Base-by-base conservation (phyloP, 1,284 basidiomycete species). In the Blastosporella zonata region DNA sequence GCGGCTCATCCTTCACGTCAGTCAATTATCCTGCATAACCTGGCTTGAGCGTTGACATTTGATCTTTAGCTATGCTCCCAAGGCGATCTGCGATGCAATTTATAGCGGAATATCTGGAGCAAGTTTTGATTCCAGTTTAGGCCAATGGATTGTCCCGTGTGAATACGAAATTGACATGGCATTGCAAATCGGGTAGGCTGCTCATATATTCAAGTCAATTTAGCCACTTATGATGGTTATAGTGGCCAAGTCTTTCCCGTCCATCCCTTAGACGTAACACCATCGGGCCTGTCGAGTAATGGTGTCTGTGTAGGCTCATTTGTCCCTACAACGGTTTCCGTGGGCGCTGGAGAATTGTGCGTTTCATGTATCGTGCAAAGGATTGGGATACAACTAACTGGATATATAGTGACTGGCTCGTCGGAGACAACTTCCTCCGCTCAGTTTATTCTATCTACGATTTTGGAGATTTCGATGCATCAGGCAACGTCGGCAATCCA, bases 371-470 rank as follows among this genome's bases (percentile, higher is more conserved):
- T 20, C 18, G 25, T 18, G 39, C 6, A 15, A 31, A 18, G 18
- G 25, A 31, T 3, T 31, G 6, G 29, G 6, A 27, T 9, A 46
- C 37, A 2, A 15, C 31, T 43, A 18, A 50, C 17, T 7, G 41
- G 9, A 15, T n/a, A 34, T 38, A 28, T 53, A 89, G 86, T 60
- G 87, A 90, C 61, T 86, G 84, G 82, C 72, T 93, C 46, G 67
- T 93, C 39, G 91, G 91, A 27, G 88, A 87, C 65, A 89, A 87
- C 59, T 77, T 90, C 62, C 74, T 92, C 50, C 87, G 91, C 47
- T 90, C 90, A 6, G 69, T 90, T 34, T 93, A 93, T 68, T 81
- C 89, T 12, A 71, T 93, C 46, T 94, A 93, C 64, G 87, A 93
- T 66, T 91, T 90, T 62, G 91, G 91, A 18, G 87, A 91, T 67